These are phyloP conservation scores for Auricularia cornea DNA, from an alignment of 768 basidiomycete genomes.

Conservation along the genomic window DNA sequence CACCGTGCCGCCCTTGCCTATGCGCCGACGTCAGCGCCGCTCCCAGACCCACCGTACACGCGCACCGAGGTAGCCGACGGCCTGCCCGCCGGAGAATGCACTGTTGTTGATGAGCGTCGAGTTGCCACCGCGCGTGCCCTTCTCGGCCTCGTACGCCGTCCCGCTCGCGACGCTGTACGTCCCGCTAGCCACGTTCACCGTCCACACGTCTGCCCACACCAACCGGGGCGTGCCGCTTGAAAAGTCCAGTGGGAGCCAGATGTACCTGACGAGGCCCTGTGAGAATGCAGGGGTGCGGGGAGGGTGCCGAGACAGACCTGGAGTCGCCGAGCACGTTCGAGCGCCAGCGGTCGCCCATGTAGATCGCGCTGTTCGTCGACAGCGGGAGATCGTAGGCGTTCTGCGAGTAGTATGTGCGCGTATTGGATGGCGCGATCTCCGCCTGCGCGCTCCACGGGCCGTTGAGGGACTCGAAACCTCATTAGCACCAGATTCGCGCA, in stretches of 20 bases:
- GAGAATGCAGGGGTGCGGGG: background rate
- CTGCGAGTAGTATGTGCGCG: conserved; percentile 53
- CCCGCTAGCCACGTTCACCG: conserved; percentile 38
- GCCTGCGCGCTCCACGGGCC: conserved; percentile 49
- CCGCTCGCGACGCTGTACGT: conserved; percentile 43
- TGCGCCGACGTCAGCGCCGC: too few species aligned
- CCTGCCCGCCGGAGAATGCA: conserved; percentile 45
- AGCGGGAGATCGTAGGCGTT: conserved; percentile 37
- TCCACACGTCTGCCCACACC: conserved; percentile 51
- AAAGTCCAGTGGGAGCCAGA: conserved; percentile 56
- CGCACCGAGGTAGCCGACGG: conserved; percentile 48
- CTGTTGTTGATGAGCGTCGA: conserved; percentile 35
- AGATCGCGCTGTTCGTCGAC: conserved; percentile 38
- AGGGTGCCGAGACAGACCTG: conserved; percentile 10
- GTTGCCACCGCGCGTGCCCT: conserved; percentile 39
- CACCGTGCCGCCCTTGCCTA: conserved; percentile 50
- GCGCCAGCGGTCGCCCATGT: conserved; percentile 61
- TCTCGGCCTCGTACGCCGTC: conserved; percentile 49
- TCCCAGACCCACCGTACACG: background rate
- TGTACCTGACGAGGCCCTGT: conserved; percentile 25
- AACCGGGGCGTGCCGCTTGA: conserved; percentile 45
- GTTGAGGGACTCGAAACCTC: conserved; percentile 34
- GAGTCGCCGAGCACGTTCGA: conserved; percentile 45
- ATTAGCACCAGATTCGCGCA: background rate
- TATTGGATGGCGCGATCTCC: conserved; percentile 44